Evolutionary conservation across 345 rosid genomes (phyloP).

Genomic region (Carallia pectinifolia): DNA sequence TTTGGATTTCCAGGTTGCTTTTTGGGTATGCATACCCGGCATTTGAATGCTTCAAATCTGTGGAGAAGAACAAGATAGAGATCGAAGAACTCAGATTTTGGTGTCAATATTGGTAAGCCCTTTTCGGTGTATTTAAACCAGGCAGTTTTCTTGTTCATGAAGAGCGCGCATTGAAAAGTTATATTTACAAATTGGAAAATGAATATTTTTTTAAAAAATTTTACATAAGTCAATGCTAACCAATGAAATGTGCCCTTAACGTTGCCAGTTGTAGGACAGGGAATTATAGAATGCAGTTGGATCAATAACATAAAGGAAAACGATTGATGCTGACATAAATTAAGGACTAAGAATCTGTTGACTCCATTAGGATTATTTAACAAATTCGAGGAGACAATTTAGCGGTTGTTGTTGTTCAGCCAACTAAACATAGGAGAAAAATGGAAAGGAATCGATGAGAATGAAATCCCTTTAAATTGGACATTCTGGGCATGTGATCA

Average conservation of each 20-base stretch:
- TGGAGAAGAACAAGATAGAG: constrained; percentile 78
- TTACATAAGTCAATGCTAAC: neutral
- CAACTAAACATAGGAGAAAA: neutral
- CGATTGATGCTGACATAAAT: too few relatives aligned
- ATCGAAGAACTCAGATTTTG: constrained; percentile 83
- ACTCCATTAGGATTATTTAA: too few relatives aligned
- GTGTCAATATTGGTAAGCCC: constrained; percentile 89
- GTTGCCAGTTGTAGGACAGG: neutral
- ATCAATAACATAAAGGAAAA: too few relatives aligned
- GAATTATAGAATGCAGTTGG: neutral
- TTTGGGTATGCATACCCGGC: constrained; percentile 95
- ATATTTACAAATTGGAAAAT: too few relatives aligned
- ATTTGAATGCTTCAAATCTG: constrained; percentile 74
- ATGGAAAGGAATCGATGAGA: neutral
- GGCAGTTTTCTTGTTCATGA: neutral
- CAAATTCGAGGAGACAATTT: too few relatives aligned
- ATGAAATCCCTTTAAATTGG: neutral
- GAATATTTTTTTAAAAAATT: too few relatives aligned
- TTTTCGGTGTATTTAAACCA: neutral
- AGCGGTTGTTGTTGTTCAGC: too few relatives aligned
- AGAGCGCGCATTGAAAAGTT: too few relatives aligned
- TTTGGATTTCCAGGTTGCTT: constrained; percentile 48
- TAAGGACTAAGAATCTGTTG: too few relatives aligned
- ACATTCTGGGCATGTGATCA: neutral
- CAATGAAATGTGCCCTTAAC: neutral